Conservation (phyloP, 768 basidiomycete genomes). For the Naganishia vaughanmartiniae region DNA sequence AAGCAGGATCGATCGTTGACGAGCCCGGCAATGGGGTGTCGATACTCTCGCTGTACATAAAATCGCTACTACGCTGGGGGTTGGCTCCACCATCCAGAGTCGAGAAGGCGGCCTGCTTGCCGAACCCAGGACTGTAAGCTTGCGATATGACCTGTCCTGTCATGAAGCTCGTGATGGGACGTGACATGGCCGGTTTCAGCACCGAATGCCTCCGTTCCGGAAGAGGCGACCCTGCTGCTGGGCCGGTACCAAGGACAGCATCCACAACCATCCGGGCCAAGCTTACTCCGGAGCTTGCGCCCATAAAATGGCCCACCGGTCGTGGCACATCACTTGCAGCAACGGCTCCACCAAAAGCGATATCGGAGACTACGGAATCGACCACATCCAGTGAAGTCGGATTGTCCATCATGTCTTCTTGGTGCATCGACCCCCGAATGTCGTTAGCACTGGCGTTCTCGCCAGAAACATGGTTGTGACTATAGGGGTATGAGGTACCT, state of each 20-base stretch:
- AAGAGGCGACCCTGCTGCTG: constrained; percentile 34
- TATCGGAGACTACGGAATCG: constrained; percentile 23
- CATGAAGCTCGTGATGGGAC: not conserved
- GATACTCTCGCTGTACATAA: too few species aligned
- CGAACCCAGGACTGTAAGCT: not conserved
- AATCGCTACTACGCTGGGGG: too few species aligned
- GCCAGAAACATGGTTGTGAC: not conserved
- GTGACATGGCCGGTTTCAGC: constrained; percentile 17
- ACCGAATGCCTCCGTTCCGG: constrained; percentile 14
- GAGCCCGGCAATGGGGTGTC: not conserved
- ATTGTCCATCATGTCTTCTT: not conserved
- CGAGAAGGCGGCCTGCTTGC: not conserved
- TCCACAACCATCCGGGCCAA: constrained; percentile 47
- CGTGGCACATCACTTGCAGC: constrained; percentile 8
- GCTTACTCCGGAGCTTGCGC: constrained; percentile 26
- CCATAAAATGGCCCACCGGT: constrained; percentile 31
- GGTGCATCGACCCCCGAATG: not conserved
- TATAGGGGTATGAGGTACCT: not conserved
- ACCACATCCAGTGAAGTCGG: constrained; percentile 21
- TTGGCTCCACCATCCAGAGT: not conserved
- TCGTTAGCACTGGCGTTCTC: not conserved
- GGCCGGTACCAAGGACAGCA: constrained; percentile 45
- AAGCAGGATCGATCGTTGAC: constrained; percentile 9
- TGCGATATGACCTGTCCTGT: not conserved
- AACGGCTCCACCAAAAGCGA: constrained; percentile 22